phyloP scores from a whole-genome alignment of 2,329 filamentous ascomycete species.

The Trichoderma pleuroti region DNA sequence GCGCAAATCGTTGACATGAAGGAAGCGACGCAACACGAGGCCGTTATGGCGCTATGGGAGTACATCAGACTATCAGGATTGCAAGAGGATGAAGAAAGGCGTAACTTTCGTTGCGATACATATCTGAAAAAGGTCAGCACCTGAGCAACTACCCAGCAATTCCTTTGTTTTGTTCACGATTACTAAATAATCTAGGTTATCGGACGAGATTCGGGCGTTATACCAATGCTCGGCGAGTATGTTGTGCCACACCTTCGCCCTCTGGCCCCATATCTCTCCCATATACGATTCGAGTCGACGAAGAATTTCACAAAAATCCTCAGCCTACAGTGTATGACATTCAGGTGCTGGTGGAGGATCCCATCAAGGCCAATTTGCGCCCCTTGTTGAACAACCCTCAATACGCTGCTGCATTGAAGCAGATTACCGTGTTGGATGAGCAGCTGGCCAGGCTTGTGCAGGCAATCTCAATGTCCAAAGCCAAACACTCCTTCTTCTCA shows the following conservation, averaged over 20 bases:
- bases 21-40: conserved; percentile 82
- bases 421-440: conserved; percentile 76
- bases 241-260: conserved; percentile 74
- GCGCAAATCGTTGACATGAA: conserved; percentile 81
- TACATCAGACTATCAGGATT: conserved; percentile 83
- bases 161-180: neutral
- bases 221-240: conserved; percentile 79
- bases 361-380: conserved; percentile 64
- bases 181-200: conserved; percentile 56
- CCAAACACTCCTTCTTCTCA: conserved; percentile 84
- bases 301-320: conserved; percentile 71
- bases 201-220: conserved; percentile 71
- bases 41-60: conserved; percentile 91
- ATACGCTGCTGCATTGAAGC: conserved; percentile 68
- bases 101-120: conserved; percentile 87
- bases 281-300: conserved; percentile 92
- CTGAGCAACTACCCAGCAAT: neutral
- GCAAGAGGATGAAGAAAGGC: conserved; percentile 92
- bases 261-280: conserved; percentile 74
- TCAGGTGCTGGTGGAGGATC: conserved; percentile 78
- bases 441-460: conserved; percentile 80
- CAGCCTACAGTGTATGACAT: conserved; percentile 86
- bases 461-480: conserved; percentile 77
- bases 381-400: conserved; percentile 65
- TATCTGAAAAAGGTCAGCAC: conserved; percentile 66